These are phyloP conservation scores for Wickerhamomyces subpelliculosus DNA, from an alignment of 805 yeast genomes.

Conservation along the genomic window DNA sequence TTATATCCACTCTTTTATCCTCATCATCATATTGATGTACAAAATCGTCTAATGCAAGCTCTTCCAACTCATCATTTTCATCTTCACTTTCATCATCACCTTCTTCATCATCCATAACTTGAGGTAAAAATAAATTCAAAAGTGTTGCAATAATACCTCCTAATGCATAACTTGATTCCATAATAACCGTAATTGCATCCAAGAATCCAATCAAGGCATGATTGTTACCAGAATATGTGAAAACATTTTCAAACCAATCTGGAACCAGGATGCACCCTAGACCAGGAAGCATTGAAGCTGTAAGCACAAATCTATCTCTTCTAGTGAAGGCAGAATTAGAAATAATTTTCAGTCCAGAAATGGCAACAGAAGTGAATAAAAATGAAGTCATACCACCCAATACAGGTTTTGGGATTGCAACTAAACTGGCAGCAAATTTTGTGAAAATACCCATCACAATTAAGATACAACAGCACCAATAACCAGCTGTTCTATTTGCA, in stretches of 20 bases:
- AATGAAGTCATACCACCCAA: conserved; percentile 87
- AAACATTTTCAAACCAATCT: conserved; percentile 56
- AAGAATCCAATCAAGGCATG: conserved; percentile 50
- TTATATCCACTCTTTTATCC: background rate
- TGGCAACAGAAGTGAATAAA: conserved; percentile 69
- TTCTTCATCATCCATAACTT: conserved; percentile 40
- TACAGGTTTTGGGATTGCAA: conserved; percentile 71
- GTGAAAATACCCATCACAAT: conserved; percentile 83
- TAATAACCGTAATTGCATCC: conserved; percentile 60
- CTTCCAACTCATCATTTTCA: conserved; percentile 12
- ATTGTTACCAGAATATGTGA: conserved; percentile 62
- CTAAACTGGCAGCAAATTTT: conserved; percentile 83
- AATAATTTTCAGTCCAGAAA: conserved; percentile 65
- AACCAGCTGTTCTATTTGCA: conserved; percentile 77
- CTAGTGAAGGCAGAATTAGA: conserved; percentile 48
- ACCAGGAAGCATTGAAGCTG: conserved; percentile 60
- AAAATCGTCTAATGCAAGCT: conserved; percentile 17
- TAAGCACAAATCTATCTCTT: conserved; percentile 66
- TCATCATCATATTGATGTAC: conserved; percentile 21
- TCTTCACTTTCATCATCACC: conserved; percentile 11
- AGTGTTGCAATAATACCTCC: conserved; percentile 60
- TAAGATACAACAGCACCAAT: conserved; percentile 72
- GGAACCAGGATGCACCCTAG: conserved; percentile 61
- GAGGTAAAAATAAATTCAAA: conserved; percentile 56
- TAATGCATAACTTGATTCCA: conserved; percentile 70